phyloP scores from a whole-genome alignment of 2,329 filamentous ascomycete species.

The Mycosphaerella arachidis region DNA sequence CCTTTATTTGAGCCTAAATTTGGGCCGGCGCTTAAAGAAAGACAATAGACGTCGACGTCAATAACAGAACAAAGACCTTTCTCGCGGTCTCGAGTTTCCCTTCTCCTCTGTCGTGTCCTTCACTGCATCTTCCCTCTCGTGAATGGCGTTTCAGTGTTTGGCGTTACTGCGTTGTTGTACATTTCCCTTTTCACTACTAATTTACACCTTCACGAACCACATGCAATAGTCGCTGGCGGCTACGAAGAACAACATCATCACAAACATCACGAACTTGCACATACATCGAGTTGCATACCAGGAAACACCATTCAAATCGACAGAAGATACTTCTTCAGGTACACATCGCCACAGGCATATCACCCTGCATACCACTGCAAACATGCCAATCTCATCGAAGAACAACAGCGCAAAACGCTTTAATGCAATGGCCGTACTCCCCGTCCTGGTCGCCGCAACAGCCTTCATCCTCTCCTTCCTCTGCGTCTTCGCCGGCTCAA shows the following conservation, averaged over 20 bases:
- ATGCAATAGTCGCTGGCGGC: constrained; percentile 1
- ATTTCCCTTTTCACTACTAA: neutral
- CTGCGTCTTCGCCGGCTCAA: constrained; percentile 58
- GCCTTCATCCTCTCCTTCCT: constrained; percentile 57
- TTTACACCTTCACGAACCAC: neutral
- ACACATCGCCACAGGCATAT: neutral
- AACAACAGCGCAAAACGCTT: constrained; percentile 8
- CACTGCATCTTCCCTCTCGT: neutral
- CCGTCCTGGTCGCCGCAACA: constrained; percentile 42
- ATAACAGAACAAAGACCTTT: neutral
- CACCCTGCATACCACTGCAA: neutral
- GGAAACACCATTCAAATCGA: neutral
- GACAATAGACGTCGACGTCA: neutral
- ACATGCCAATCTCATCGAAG: neutral
- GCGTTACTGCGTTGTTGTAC: neutral
- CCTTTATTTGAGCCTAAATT: neutral
- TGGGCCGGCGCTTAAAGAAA: neutral
- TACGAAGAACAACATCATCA: neutral
- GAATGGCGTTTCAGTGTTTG: neutral
- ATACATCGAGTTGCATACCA: neutral
- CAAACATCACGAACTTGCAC: neutral
- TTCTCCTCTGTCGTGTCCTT: neutral
- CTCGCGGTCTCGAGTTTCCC: neutral
- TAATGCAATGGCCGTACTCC: constrained; percentile 21
- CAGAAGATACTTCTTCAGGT: neutral